A percentile compares a stretch with the other conserved stretches of the same genome.
phyloP scores from a whole-genome alignment of 768 basidiomycete genomes.

The Butyriboletus loyo region DNA sequence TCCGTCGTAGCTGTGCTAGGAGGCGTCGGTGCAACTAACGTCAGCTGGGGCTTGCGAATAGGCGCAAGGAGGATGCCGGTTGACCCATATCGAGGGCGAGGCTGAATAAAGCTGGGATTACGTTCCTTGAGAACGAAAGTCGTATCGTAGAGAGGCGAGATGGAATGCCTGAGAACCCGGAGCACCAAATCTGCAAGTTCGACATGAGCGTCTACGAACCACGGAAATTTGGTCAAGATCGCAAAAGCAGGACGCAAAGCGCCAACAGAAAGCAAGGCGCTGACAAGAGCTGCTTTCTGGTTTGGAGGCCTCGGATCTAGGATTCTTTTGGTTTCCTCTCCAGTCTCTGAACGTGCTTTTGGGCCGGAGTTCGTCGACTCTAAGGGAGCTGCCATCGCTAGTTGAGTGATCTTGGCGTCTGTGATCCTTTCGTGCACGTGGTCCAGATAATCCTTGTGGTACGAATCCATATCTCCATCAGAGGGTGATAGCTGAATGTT shows the following conservation, averaged over 20 bases:
- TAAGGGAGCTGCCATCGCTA: conserved; percentile 84
- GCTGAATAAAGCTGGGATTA: conserved; percentile 57
- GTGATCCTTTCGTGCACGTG: conserved; percentile 63
- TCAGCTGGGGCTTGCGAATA: conserved; percentile 63
- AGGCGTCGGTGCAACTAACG: conserved; percentile 76
- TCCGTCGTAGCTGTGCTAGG: conserved; percentile 70
- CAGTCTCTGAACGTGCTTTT: conserved; percentile 39
- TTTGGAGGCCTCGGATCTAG: conserved; percentile 48
- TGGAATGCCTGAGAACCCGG: conserved; percentile 65
- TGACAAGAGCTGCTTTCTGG: conserved; percentile 77
- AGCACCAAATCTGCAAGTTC: conserved; percentile 87
- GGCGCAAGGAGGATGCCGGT: conserved; percentile 51
- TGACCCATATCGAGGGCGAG: conserved; percentile 61
- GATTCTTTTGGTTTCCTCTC: conserved; percentile 36
- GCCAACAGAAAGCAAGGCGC: conserved; percentile 83
- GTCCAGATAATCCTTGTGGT: conserved; percentile 61
- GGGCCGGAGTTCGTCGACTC: conserved; percentile 46
- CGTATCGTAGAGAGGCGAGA: conserved; percentile 63
- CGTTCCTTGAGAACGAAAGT: conserved; percentile 53
- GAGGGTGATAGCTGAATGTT: conserved; percentile 60
- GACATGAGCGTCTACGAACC: conserved; percentile 76
- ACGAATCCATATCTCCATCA: conserved; percentile 73
- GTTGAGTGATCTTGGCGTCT: conserved; percentile 66
- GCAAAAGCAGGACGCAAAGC: conserved; percentile 74
- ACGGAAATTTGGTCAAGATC: conserved; percentile 79